Percentiles rank a stretch among this genome's conserved stretches.
Evolutionary conservation across 495 filamentous ascomycete species (phyloP).

Genomic region (Ramalina peruviana): DNA sequence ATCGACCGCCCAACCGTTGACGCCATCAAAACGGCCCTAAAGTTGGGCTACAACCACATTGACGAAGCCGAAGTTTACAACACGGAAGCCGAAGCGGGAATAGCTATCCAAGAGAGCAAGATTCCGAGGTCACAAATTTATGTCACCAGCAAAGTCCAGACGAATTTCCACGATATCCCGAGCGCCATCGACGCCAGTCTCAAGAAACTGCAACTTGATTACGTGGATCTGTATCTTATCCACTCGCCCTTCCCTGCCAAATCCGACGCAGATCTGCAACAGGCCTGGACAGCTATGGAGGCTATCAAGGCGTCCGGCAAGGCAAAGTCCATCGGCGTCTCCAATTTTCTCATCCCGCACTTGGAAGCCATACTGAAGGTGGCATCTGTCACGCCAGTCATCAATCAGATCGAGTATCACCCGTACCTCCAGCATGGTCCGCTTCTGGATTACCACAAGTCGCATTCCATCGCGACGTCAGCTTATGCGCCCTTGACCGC

Average conservation of each 20-base stretch:
- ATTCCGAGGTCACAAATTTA: conserved; percentile 55
- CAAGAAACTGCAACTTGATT: conserved; percentile 58
- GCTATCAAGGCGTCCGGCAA: conserved; percentile 51
- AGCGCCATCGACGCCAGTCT: conserved; percentile 56
- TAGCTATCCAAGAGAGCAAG: conserved; percentile 54
- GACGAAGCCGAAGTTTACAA: conserved; percentile 79
- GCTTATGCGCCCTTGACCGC: conserved; percentile 60
- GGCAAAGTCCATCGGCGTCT: conserved; percentile 69
- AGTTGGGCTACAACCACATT: conserved; percentile 57
- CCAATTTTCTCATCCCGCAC: conserved; percentile 58
- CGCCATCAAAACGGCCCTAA: conserved; percentile 51
- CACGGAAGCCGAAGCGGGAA: conserved; percentile 64
- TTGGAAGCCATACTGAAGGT: conserved; percentile 54
- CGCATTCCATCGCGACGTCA: conserved; percentile 51
- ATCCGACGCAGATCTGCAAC: conserved; percentile 46
- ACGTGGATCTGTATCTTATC: conserved; percentile 77
- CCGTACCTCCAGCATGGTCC: conserved; percentile 67
- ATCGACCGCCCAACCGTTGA: conserved; percentile 43
- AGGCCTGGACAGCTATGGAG: conserved; percentile 68
- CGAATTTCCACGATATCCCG: conserved; percentile 45
- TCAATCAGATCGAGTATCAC: conserved; percentile 86
- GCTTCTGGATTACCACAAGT: conserved; percentile 50
- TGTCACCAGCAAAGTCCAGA: conserved; percentile 61
- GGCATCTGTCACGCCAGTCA: conserved; percentile 46
- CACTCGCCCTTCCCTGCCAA: conserved; percentile 60